Evolutionary conservation across 495 filamentous ascomycete genomes (phyloP).

Genomic region (Tuber melanosporum): DNA sequence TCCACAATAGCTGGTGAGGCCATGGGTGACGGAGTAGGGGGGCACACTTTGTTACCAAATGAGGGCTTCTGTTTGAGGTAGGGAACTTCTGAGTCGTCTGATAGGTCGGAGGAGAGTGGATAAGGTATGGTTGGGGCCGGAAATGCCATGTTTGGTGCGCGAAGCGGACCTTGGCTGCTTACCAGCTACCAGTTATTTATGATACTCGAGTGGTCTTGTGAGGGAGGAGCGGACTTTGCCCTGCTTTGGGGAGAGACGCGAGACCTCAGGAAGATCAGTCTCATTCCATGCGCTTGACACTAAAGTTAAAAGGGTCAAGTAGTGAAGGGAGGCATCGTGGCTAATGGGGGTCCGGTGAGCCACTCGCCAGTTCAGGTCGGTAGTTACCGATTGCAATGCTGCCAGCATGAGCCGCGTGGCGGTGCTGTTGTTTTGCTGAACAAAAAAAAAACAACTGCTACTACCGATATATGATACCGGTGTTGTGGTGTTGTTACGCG

Average conservation of each 20-base stretch:
- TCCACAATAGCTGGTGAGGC: conserved; percentile 2
- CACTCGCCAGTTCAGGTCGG: neutral
- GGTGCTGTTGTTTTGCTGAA: neutral
- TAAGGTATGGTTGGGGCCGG: conserved; percentile 27
- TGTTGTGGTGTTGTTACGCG: neutral
- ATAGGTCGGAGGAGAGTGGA: conserved; percentile 18
- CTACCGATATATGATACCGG: too few relatives aligned
- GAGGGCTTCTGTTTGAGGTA: conserved; percentile 9
- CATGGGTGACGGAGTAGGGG: conserved; percentile 15
- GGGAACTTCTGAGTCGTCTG: conserved; percentile 17
- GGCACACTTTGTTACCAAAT: conserved; percentile 10
- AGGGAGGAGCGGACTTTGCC: neutral
- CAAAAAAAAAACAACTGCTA: neutral
- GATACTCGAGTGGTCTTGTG: neutral
- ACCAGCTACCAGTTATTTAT: neutral
- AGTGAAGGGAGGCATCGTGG: neutral
- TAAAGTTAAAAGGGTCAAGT: neutral
- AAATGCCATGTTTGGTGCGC: conserved; percentile 8
- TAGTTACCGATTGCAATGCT: neutral
- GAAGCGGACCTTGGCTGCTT: neutral
- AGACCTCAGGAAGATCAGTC: neutral
- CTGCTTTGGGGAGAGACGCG: neutral
- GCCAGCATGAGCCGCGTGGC: neutral
- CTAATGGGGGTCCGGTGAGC: neutral
- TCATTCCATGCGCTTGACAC: neutral